Evolutionary conservation across 2,329 filamentous ascomycete genomes (phyloP), one percentile per base, ranked within the genome.

Genomic region (Pseudopyricularia javanii): DNA sequence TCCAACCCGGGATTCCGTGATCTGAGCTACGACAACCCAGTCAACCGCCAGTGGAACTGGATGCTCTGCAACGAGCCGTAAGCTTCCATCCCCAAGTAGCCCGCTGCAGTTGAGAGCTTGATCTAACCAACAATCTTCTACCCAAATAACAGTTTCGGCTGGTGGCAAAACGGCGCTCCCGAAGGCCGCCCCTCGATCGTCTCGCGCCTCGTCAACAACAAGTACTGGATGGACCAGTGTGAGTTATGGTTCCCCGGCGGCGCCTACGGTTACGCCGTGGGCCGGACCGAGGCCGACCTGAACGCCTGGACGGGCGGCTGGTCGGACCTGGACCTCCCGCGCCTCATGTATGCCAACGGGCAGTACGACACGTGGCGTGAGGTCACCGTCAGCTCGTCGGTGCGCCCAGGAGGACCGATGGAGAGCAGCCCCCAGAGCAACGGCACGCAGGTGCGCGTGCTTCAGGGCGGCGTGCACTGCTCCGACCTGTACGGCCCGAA

Each of bases 11-110:
- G 66, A 51, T 71, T 67, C 62, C 62, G 63, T 51, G 69, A 72
- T 50, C 50, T 67, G 32, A 56, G 60, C 3, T 59, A 63, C 1
- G 54, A 56, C 58, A 80, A 79, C 59, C 56, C 56, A 1, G 58
- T 67, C 33, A 70, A 77, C 62, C 66, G 76, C 3, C 76, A 79
- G 57, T 80, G 75, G 75, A 64, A 68, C 14, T 80, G 75, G 76
- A 70, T 80, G 62, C 66, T 73, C 6, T 80, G 78, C 66, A 79
- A 80, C 62, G 67, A 71, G 55, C 68, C 69, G 52, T 56, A 12
- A 43, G 56, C 53, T 7, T 6, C 14, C 11, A 8, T 12, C 7
- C 17, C 11, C 12, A 4, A 28, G 3, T 14, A 30, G 17, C 3
- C 5, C 2, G 26, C 14, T 33, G 28, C 40, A 11, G 47, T 49